phyloP scores from a whole-genome alignment of 2,329 filamentous ascomycete species.

The Onygena corvina region DNA sequence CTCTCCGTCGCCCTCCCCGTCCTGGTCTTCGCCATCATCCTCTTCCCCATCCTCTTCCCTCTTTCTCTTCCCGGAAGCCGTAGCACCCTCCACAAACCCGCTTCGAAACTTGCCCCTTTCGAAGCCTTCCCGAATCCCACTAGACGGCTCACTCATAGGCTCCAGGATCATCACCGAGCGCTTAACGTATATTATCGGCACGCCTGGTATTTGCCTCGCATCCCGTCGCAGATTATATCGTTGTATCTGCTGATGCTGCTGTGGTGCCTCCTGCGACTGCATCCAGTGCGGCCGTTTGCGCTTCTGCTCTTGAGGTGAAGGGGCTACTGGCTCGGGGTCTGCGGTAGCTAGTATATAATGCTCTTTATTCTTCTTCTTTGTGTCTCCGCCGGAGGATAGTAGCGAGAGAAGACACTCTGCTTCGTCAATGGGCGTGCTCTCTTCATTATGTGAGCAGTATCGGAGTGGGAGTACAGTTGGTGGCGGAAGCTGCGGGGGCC shows the following conservation, averaged over 20 bases:
- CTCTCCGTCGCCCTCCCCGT: constrained; percentile 18
- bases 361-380: constrained; percentile 37
- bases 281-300: constrained; percentile 17
- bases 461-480: constrained; percentile 36
- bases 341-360: constrained; percentile 38
- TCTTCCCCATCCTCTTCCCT: constrained; percentile 17
- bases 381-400: constrained; percentile 27
- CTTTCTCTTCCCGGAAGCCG: constrained; percentile 26
- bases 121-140: constrained; percentile 32
- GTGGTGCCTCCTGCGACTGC: constrained; percentile 16
- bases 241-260: constrained; percentile 13
- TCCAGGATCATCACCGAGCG: constrained; percentile 41
- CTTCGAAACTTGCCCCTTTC: constrained; percentile 38
- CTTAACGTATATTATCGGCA: constrained; percentile 41
- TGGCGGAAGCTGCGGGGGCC: constrained; percentile 35
- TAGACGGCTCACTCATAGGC: constrained; percentile 35
- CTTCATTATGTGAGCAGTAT: constrained; percentile 37
- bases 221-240: constrained; percentile 30
- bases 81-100: constrained; percentile 27
- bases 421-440: constrained; percentile 34
- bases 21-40: constrained; percentile 15
- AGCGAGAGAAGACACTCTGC: constrained; percentile 35
- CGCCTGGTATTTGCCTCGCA: constrained; percentile 36
- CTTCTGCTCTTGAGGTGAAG: constrained; percentile 13
- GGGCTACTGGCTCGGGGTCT: constrained; percentile 18